A percentile compares a stretch with the other conserved stretches of the same genome.
Evolutionary conservation across 75 land plant genomes (phyloP).

Genomic region (Adiantum capillusveneris): DNA sequence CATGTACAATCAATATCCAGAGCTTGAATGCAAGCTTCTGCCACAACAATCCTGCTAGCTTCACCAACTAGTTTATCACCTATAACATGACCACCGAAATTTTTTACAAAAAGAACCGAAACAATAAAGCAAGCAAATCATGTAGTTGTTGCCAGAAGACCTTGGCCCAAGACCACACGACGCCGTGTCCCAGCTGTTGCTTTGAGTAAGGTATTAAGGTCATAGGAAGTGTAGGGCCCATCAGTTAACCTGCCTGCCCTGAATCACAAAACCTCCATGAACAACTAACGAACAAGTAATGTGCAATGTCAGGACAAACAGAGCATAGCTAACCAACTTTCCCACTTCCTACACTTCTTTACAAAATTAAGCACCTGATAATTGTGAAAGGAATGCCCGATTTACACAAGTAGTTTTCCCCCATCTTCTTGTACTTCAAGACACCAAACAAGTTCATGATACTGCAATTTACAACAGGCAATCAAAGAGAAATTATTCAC

Average conservation of each 20-base stretch:
- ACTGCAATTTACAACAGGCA: slow-evolving; percentile 22
- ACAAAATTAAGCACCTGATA: slow-evolving; percentile 61
- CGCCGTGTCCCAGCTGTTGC: slow-evolving; percentile 86
- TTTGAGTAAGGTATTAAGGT: slow-evolving; percentile 86
- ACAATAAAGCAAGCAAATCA: background rate
- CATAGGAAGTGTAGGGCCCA: slow-evolving; percentile 97
- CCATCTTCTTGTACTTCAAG: slow-evolving; percentile 92
- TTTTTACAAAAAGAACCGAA: background rate
- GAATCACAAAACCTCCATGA: slow-evolving; percentile 4
- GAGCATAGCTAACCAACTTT: no score
- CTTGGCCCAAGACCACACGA: slow-evolving; percentile 75
- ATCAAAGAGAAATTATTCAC: background rate
- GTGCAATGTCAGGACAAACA: no score
- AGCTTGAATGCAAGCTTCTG: slow-evolving; percentile 95
- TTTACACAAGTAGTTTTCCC: slow-evolving; percentile 71
- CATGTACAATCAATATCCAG: slow-evolving; percentile 69
- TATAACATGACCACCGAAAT: no score
- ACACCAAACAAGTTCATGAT: slow-evolving; percentile 99
- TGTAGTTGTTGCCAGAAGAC: slow-evolving; percentile 18
- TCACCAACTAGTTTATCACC: slow-evolving; percentile 95
- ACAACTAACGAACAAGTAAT: no score
- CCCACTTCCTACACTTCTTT: background rate
- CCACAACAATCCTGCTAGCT: slow-evolving; percentile 87
- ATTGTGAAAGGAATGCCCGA: slow-evolving; percentile 93
- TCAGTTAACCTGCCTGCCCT: slow-evolving; percentile 92